phyloP scores from a whole-genome alignment of 2,329 filamentous ascomycete genomes.

The Paecilomyces dactylethromorphus region DNA sequence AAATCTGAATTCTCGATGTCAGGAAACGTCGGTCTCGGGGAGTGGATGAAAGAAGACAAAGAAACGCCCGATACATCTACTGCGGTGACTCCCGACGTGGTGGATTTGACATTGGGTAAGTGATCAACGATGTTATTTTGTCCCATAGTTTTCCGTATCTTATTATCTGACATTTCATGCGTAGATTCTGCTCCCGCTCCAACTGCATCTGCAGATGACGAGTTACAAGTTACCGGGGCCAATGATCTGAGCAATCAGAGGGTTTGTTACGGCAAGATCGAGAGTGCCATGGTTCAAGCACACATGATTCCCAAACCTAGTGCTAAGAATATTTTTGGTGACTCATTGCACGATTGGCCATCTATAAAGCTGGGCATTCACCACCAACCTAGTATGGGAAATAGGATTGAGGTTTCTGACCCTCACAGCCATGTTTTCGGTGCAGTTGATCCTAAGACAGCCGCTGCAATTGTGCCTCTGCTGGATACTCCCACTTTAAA shows the following conservation, averaged over 20 bases:
- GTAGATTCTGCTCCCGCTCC: slow-evolving; percentile 11
- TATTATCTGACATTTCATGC: slow-evolving; percentile 9
- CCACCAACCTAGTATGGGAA: slow-evolving; percentile 49
- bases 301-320: slow-evolving; percentile 63
- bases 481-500: slow-evolving; percentile 60
- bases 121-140: neutral
- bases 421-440: slow-evolving; percentile 67
- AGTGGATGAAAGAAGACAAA: slow-evolving; percentile 60
- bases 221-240: slow-evolving; percentile 41
- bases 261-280: slow-evolving; percentile 75
- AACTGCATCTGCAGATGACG: slow-evolving; percentile 22
- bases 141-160: neutral
- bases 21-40: slow-evolving; percentile 53
- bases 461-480: slow-evolving; percentile 62
- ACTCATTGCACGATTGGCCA: slow-evolving; percentile 56
- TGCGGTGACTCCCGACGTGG: slow-evolving; percentile 46
- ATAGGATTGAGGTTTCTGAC: slow-evolving; percentile 67
- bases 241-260: slow-evolving; percentile 60
- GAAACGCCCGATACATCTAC: slow-evolving; percentile 26
- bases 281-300: slow-evolving; percentile 60
- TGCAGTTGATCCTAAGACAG: slow-evolving; percentile 61
- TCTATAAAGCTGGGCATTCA: slow-evolving; percentile 66
- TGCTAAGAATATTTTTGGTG: slow-evolving; percentile 51
- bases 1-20: slow-evolving; percentile 40
- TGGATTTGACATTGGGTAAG: slow-evolving; percentile 40